Evolutionary conservation across 192 early-diverging fungal genomes (phyloP), one percentile per base, ranked within the genome.

Genomic region (Gryganskiella cystojenkinii): DNA sequence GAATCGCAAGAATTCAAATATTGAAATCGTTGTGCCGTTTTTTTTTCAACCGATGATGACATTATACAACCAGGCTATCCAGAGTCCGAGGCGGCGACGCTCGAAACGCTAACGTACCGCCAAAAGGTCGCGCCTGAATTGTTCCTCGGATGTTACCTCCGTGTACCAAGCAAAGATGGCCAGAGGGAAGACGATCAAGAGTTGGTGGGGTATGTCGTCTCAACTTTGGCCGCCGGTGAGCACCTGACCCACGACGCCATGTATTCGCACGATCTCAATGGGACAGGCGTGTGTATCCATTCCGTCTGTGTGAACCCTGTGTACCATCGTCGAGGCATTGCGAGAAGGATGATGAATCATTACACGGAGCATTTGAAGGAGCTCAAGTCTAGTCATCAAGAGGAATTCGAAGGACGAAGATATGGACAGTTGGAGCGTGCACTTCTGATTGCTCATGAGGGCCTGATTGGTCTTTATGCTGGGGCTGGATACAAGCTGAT

Each of bases 231-330:
- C 0, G 40, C 28, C 3, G 57, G 65, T 7, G 47, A 79, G 8
- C 63, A 82, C 13, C 70, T 93, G 0, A 91, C 90, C 8, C 85
- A 92, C 57, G 81, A 61, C 33, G 90, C 91, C 43, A 92, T 93
- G 91, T 54, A 64, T 4, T 51, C 33, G 1, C 88, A 92, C 71
- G 88, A 93, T 31, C 80, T 83, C 7, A 65, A 75, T 19, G 92
- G 92, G 1, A 64, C 55, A 15, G 90, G 87, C 1, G 88, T 89
- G 14, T 91, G 89, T 61, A 74, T 93, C 19, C 92, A 93, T 59
- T 90, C 88, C 19, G 90, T 92, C 13, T 90, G 89, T 46, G 86
- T 91, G 2, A 62, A 67, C 17, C 68, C 75, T 4, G 60, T 61
- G 8, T 81, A 76, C 61, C 85, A 84, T 45, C 65, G 87, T 31